Conservation (phyloP, 768 basidiomycete genomes). For the Dacryopinax spathularia region DNA sequence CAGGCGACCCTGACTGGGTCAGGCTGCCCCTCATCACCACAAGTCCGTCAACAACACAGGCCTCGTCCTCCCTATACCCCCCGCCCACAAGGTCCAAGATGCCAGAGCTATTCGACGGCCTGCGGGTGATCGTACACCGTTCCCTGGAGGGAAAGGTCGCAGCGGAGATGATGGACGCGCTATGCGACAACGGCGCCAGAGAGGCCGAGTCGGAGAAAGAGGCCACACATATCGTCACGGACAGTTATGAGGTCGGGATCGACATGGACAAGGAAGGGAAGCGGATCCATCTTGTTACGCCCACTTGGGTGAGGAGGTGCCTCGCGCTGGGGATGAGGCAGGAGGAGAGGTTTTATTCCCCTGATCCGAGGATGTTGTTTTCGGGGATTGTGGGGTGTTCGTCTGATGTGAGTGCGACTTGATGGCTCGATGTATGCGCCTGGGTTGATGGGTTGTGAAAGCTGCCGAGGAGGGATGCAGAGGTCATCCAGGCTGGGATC, state of each 20-base stretch:
- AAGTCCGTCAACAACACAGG: neutral
- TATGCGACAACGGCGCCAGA: constrained; percentile 40
- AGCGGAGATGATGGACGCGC: constrained; percentile 33
- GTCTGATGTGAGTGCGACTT: constrained; percentile 37
- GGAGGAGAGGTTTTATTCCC: constrained; percentile 51
- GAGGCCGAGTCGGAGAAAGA: constrained; percentile 23
- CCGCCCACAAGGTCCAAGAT: neutral
- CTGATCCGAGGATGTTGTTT: constrained; percentile 65
- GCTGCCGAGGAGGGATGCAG: constrained; percentile 51
- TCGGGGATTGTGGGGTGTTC: constrained; percentile 67
- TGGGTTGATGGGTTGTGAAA: constrained; percentile 17
- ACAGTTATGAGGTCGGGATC: constrained; percentile 46
- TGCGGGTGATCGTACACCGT: constrained; percentile 9
- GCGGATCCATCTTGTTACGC: constrained; percentile 23
- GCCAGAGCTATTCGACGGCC: constrained; percentile 6
- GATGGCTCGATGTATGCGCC: neutral
- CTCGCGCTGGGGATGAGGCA: constrained; percentile 43
- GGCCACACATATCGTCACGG: constrained; percentile 43
- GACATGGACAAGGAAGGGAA: constrained; percentile 23
- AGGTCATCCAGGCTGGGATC: constrained; percentile 59
- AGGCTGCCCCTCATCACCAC: neutral
- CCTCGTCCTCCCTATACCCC: neutral
- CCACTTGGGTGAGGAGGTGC: constrained; percentile 58
- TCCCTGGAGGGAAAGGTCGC: constrained; percentile 6
- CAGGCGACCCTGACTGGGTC: constrained; percentile 1